Percentiles rank a stretch among this genome's conserved stretches.
Conservation (phyloP, 495 filamentous ascomycete genomes). For the Penicillium lividum region DNA sequence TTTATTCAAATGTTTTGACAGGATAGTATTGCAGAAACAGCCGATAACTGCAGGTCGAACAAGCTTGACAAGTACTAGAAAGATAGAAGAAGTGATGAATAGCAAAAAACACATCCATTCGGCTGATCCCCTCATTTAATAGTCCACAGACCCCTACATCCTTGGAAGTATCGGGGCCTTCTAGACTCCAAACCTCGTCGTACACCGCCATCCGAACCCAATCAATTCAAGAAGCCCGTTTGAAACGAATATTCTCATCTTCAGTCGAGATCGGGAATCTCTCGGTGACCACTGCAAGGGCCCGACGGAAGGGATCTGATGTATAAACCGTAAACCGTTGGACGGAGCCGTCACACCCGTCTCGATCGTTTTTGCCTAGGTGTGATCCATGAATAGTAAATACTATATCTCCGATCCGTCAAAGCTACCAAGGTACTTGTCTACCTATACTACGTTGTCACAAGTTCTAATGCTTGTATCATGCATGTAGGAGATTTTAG, state of each 20-base stretch:
- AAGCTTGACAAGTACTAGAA: no score
- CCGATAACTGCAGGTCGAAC: no score
- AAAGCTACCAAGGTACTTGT: not conserved
- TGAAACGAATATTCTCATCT: conserved; percentile 25
- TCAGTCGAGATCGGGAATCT: conserved; percentile 23
- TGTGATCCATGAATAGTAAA: no score
- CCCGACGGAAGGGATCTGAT: conserved; percentile 37
- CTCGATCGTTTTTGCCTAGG: not conserved
- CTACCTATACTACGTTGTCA: not conserved
- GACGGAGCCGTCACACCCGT: conserved; percentile 25
- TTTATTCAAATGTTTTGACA: not conserved
- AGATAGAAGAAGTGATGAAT: no score
- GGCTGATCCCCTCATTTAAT: conserved; percentile 23
- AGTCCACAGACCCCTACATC: conserved; percentile 5
- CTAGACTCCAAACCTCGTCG: conserved; percentile 23
- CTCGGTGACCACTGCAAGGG: conserved; percentile 39
- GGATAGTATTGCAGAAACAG: not conserved
- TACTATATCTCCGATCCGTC: no score
- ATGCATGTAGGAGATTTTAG: not conserved
- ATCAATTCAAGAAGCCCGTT: conserved; percentile 26
- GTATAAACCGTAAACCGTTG: conserved; percentile 37
- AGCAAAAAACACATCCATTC: conserved; percentile 1
- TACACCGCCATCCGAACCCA: conserved; percentile 43
- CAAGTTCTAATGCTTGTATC: not conserved
- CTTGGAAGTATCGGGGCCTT: conserved; percentile 11